These are phyloP conservation scores for Isochrysis galbana DNA, from an alignment of 78 protist genomes.

Conservation along the genomic window DNA sequence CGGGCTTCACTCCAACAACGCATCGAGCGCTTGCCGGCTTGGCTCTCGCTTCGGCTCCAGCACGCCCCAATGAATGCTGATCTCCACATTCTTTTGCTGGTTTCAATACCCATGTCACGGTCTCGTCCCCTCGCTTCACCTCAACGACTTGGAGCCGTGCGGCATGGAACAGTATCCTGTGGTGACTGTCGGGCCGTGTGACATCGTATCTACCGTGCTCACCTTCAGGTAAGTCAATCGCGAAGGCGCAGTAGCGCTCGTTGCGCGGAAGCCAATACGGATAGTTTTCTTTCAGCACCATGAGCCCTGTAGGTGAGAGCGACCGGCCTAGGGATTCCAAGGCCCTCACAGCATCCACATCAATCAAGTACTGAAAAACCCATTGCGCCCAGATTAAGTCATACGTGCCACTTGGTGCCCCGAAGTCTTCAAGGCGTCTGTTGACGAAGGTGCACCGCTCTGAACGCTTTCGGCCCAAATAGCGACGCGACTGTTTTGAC, in stretches of 20 bases:
- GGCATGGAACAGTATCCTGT: neutral
- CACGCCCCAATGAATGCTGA: too few species aligned
- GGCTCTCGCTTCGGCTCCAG: too few species aligned
- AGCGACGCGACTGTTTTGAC: neutral
- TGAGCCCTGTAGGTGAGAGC: neutral
- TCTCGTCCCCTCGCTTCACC: too few species aligned
- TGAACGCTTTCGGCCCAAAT: slow-evolving; percentile 15
- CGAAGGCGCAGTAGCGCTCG: too few species aligned
- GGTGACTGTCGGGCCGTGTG: neutral
- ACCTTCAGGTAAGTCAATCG: neutral
- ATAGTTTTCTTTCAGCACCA: neutral
- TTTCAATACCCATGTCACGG: too few species aligned
- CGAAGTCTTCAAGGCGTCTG: neutral
- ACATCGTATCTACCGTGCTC: neutral
- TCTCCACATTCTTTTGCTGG: too few species aligned
- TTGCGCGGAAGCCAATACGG: neutral
- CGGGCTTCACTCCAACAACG: too few species aligned
- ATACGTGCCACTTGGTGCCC: neutral
- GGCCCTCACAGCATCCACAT: neutral
- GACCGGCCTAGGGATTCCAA: neutral
- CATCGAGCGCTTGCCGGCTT: too few species aligned
- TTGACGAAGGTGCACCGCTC: neutral
- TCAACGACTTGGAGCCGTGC: neutral
- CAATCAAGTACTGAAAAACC: neutral
- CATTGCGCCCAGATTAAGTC: neutral